Conservation (phyloP, 2,329 filamentous ascomycete genomes). For the Scorias spongiosa region DNA sequence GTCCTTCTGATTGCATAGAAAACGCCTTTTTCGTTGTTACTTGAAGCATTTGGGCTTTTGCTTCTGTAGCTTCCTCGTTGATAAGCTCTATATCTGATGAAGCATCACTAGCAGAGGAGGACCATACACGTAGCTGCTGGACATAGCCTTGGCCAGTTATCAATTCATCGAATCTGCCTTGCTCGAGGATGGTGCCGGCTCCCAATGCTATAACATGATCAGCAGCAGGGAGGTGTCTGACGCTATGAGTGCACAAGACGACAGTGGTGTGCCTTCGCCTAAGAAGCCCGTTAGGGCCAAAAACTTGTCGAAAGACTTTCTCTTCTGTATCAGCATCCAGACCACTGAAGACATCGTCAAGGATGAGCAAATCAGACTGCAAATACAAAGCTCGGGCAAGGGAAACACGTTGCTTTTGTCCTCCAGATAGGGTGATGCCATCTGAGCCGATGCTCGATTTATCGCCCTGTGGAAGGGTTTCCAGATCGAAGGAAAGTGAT, state of each 20-base stretch:
- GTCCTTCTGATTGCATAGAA: background rate
- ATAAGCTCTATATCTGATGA: background rate
- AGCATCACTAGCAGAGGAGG: background rate
- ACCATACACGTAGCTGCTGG: background rate
- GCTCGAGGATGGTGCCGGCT: background rate
- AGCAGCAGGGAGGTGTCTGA: slow-evolving; percentile 20
- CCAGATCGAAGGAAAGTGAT: background rate
- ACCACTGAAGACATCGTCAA: slow-evolving; percentile 68
- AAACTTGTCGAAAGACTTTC: slow-evolving; percentile 27
- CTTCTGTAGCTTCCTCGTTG: background rate
- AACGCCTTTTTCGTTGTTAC: background rate
- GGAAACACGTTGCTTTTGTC: slow-evolving; percentile 69
- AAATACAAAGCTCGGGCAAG: slow-evolving; percentile 71
- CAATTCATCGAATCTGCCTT: background rate
- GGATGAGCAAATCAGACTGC: slow-evolving; percentile 56
- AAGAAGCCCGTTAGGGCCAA: slow-evolving; percentile 29
- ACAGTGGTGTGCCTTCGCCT: slow-evolving; percentile 24
- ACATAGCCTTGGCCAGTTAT: background rate
- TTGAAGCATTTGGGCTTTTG: background rate
- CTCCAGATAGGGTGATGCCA: slow-evolving; percentile 49
- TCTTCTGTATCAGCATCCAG: slow-evolving; percentile 46
- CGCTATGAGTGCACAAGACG: slow-evolving; percentile 29
- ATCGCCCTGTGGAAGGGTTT: background rate
- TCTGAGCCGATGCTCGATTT: background rate
- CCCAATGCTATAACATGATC: slow-evolving; percentile 28